phyloP scores from a whole-genome alignment of 257 asterid genomes.

The Ballota nigra region DNA sequence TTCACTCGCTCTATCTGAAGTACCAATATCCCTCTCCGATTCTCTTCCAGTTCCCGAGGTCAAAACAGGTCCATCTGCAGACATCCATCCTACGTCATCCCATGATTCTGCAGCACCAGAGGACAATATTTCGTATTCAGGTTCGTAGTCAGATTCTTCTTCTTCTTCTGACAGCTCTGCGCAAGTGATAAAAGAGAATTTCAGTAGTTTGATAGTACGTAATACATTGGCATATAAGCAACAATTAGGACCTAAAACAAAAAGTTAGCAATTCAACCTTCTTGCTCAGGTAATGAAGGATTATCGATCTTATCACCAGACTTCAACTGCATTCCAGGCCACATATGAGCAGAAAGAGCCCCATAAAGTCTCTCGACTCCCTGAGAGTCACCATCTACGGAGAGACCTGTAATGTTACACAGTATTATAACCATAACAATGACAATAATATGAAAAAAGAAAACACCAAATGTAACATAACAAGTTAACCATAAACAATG shows the following conservation, averaged over 20 bases:
- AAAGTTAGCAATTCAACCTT: slow-evolving; percentile 44
- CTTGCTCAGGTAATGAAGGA: slow-evolving; percentile 72
- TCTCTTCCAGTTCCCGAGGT: slow-evolving; percentile 34
- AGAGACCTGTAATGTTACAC: slow-evolving; percentile 39
- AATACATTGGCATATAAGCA: not conserved
- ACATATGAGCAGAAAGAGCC: slow-evolving; percentile 93
- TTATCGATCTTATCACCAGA: slow-evolving; percentile 80
- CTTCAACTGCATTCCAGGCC: slow-evolving; percentile 96
- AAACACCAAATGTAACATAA: not conserved
- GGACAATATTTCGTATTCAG: slow-evolving; percentile 63
- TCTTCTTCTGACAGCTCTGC: slow-evolving; percentile 45
- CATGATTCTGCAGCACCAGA: slow-evolving; percentile 80
- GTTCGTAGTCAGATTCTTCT: slow-evolving; percentile 28
- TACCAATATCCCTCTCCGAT: slow-evolving; percentile 28
- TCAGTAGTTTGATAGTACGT: not conserved
- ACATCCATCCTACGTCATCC: slow-evolving; percentile 59
- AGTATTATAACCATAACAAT: not conserved
- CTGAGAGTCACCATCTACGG: slow-evolving; percentile 83
- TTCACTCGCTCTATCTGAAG: slow-evolving; percentile 28
- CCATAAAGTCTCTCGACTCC: slow-evolving; percentile 85
- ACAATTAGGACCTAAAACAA: slow-evolving; percentile 1
- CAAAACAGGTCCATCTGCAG: slow-evolving; percentile 53
- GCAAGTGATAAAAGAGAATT: not conserved
- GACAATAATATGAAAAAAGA: not conserved
- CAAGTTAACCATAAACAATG: not conserved